Conservation (phyloP, 345 rosid genomes). For the Salix suchowensis region DNA sequence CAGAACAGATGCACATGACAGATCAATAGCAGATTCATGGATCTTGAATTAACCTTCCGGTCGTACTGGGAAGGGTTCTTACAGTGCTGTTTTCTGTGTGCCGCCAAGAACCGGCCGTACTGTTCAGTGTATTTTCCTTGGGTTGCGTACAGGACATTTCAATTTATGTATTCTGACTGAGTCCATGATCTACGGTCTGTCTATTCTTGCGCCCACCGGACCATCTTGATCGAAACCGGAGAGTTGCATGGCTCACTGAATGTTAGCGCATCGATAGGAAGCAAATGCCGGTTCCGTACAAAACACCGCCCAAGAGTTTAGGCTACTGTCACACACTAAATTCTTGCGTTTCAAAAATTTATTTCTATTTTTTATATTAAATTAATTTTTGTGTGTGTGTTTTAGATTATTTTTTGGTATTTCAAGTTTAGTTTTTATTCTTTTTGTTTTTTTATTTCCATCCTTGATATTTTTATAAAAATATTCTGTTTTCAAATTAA, state of each 20-base stretch:
- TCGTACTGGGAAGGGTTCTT: background rate
- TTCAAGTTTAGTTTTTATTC: no score
- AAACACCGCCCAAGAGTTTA: background rate
- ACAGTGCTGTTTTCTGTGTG: background rate
- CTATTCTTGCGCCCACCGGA: background rate
- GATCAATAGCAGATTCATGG: background rate
- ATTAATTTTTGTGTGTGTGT: no score
- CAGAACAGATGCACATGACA: background rate
- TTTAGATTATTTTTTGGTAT: no score
- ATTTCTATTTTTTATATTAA: no score
- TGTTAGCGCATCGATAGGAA: background rate
- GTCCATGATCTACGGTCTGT: background rate
- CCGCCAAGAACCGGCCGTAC: background rate
- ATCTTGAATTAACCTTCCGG: background rate
- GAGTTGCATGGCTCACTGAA: background rate
- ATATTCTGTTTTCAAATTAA: no score
- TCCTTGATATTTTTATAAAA: no score
- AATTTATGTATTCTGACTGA: background rate
- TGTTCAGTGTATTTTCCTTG: background rate
- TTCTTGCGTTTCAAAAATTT: no score
- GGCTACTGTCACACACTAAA: background rate
- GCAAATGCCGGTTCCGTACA: background rate
- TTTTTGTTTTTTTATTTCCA: no score
- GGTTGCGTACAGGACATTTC: background rate
- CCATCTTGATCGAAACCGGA: background rate